Base-by-base conservation (phyloP, 2,329 filamentous ascomycete genomes). In the Dactylella cylindrospora region DNA sequence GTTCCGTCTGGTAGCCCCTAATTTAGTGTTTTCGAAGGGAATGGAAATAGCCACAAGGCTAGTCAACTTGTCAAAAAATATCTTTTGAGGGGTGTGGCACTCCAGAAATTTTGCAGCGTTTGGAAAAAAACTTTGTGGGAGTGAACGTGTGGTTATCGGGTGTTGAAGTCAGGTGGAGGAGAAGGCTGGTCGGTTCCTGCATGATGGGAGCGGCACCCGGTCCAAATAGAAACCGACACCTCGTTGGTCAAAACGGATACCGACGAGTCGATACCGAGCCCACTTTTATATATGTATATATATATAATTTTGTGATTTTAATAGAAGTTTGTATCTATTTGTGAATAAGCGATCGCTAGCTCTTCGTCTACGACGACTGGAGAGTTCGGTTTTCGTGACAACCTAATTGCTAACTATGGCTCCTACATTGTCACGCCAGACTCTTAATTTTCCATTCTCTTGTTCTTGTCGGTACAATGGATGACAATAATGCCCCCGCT, bases 1-100 rank as follows among this genome's bases (percentile, higher is more conserved):
- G 57, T 29, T 32, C 47, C 23, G 36, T 52, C 49, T 33, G 22
- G 22, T 32, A 54, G 49, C 43, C 36, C 49, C 57, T 43, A 50
- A 53, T 47, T 49, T 62, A 57, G 47, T 33, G 28, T 22, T 26
- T 15, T 31, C 12, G 38, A 50, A 51, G 44, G 12, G 23, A 15
- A 9, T n/a, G 36, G 25, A 31, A 10, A 22, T n/a, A 60, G 46
- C 54, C 54, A 61, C 40, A 60, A 29, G 39, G 41, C 41, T 32
- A 40, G 25, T 41, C 29, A 33, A 40, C 23, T 31, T 41, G 29
- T 44, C 20, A 44, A 36, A 25, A 10, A 17, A n/a, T n/a, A n/a
- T n/a, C n/a, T n/a, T n/a, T 23, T 29, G 5, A 17, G 17, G 31
- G 13, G 53, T 45, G 38, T 28, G 36, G 51, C 47, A 39, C 29